Base-by-base conservation (phyloP, 2,329 filamentous ascomycete genomes). In the Aspergillus carbonarius region DNA sequence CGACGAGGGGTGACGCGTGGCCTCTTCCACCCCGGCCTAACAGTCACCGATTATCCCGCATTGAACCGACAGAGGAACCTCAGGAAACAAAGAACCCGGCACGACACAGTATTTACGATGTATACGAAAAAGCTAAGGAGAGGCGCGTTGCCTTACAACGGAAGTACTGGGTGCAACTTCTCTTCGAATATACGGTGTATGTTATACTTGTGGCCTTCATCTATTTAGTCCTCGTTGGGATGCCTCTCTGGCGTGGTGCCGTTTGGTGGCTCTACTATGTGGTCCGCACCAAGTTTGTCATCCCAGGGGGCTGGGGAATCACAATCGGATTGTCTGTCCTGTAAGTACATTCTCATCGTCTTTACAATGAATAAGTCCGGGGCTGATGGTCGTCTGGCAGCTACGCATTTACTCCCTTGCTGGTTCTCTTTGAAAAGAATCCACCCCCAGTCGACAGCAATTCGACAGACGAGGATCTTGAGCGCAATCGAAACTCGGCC, bases 171-270 rank as follows among this genome's bases (percentile, higher is more conserved):
- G 70, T 70, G 15, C 74, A 76, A 54, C 7, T 72, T 1, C 53
- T 69, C 3, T 79, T 79, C 54, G 74, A 79, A 63, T 76, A 73
- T 49, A 58, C 66, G 23, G 64, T 77, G 18, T 79, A 79, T 54
- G 25, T 70, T 2, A 20, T 78, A 8, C 61, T 77, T 44, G 13
- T 76, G 3, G 68, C 67, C 13, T 76, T 80, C 56, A 66, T 79
- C 35, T 81, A 81, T 59, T 78, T 81, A 23, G 75, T 80, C 15
- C 66, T 81, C 1, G 64, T 81, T 13, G 79, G 79, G 4, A 57
- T 76, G 54, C 79, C 79, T 1, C 59, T 82, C 1, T 82, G 79
- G 79, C 74, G 74, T 3, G 79, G 79, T 6, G 71, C 74, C 5
- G 75, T 78, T 0, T 79, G 70, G 63, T 79, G 74, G 74, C 46